Evolutionary conservation across 2,329 filamentous ascomycete species (phyloP).

Genomic region (Chrysoporthe puriensis): DNA sequence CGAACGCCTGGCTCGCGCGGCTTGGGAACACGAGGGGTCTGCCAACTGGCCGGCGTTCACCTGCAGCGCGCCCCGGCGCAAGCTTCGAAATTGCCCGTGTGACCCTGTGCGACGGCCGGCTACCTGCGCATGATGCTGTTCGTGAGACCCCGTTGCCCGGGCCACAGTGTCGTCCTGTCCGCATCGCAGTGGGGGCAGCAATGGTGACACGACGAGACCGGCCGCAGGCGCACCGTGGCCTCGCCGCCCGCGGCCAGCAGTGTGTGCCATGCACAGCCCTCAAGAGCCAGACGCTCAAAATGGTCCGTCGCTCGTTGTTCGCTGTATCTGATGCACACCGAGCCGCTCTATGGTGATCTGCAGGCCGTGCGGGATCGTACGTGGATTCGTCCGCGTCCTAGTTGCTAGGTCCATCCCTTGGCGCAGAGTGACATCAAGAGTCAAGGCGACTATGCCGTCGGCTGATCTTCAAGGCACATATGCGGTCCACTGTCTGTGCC

Average conservation of each 20-base stretch:
- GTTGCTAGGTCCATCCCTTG: not conserved
- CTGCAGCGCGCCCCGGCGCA: conserved; percentile 16
- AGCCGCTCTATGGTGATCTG: conserved; percentile 1
- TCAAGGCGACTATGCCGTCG: not conserved
- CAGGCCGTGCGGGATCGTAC: not conserved
- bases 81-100: conserved; percentile 22
- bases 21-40: not conserved
- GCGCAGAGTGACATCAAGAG: not conserved
- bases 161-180: not conserved
- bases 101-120: conserved; percentile 18
- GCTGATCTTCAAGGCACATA: conserved; percentile 7
- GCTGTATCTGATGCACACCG: not conserved
- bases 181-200: not conserved
- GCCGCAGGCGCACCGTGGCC: not conserved
- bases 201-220: not conserved
- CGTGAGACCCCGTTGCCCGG: too few species aligned
- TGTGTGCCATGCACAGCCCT: not conserved
- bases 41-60: not conserved
- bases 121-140: not conserved
- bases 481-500: conserved; percentile 15
- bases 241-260: not conserved
- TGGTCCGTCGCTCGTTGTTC: not conserved
- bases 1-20: not conserved
- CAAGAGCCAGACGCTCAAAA: not conserved
- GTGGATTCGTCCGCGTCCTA: not conserved